These are phyloP conservation scores for Exophiala lecanii-corni DNA, from an alignment of 2,329 filamentous ascomycete genomes.

Conservation along the genomic window DNA sequence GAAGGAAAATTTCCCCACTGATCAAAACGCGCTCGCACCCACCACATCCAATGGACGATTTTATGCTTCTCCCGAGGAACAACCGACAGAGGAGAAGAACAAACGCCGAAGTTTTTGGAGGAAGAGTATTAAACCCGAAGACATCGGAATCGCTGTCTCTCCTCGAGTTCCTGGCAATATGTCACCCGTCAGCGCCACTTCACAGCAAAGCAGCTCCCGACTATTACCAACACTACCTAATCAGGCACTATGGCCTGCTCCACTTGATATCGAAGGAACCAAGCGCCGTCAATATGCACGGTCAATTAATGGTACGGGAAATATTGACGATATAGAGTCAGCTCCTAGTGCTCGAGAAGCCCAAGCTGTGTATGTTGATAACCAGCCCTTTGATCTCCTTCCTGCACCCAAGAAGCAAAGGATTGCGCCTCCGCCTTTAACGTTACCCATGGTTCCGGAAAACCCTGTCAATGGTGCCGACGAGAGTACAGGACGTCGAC, in stretches of 20 bases:
- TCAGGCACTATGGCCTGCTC: conserved; percentile 36
- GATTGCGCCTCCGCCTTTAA: conserved; percentile 11
- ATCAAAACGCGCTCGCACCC: conserved; percentile 13
- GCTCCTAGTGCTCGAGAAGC: conserved; percentile 4
- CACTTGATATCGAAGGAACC: conserved; percentile 26
- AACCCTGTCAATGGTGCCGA: conserved; percentile 14
- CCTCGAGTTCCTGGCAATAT: conserved; percentile 27
- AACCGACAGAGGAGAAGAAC: conserved; percentile 14
- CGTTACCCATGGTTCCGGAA: conserved; percentile 12
- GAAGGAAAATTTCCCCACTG: neutral
- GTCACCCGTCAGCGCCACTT: conserved; percentile 32
- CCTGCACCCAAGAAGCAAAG: conserved; percentile 12
- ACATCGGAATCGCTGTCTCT: conserved; percentile 31
- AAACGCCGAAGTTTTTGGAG: conserved; percentile 29
- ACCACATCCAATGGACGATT: conserved; percentile 14
- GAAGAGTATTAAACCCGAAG: conserved; percentile 28
- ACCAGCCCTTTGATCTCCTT: conserved; percentile 18
- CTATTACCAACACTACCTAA: conserved; percentile 34
- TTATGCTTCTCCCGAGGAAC: conserved; percentile 11
- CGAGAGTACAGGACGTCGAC: conserved; percentile 29
- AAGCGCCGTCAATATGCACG: conserved; percentile 13
- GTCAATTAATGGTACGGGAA: conserved; percentile 30
- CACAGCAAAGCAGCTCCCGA: conserved; percentile 36
- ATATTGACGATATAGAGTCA: conserved; percentile 37
- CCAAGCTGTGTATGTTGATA: conserved; percentile 18